Evolutionary conservation across 495 filamentous ascomycete genomes (phyloP), one percentile per base, ranked within the genome.

Genomic region (Daldinia loculata): DNA sequence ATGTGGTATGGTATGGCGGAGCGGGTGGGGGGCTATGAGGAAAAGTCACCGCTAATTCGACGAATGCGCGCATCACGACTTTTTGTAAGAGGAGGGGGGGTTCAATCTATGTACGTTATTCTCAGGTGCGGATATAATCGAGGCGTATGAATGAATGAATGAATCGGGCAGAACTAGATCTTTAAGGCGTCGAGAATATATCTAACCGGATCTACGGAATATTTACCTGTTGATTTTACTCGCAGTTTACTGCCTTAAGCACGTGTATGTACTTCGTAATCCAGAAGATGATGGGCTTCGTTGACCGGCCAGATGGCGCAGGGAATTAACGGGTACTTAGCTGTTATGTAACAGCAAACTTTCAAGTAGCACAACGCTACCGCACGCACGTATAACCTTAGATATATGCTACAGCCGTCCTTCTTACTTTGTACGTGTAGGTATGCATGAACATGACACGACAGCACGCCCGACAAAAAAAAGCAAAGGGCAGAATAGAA

Each of bases 401-500:
- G n/a, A 53, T 53, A 26, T 30, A 45, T 52, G 14, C 9, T 11
- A 7, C 12, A 6, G 61, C 43, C 4, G 61, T 64, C 34, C 61
- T 55, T 61, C 34, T 39, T 36, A 6, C 12, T 4, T 36, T 36
- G 0, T 36, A 36, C 64, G 6, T 29, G 27, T 29, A 29, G 0
- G 2, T 53, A 70, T 67, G 69, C 69, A 58, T 30, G 63, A 71
- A 63, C 64, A 63, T 67, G 59, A 67, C 60, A 72, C 63, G 55
- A 61, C 63, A 63, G 64, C 38, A 39, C 56, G 51, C 4, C 5
- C 48, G 50, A 12, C n/a, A 15, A 14, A 30, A 67, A 50, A 63
- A 63, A 62, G 69, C 63, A 72, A 72, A 63, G 69, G 69, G 63
- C 52, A 58, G 43, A 60, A 15, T 43, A 67, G 36, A 67, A 71